Evolutionary conservation across 441 rosid species (phyloP), one percentile per base, ranked within the genome.

Genomic region (Theobroma grandiflorum): DNA sequence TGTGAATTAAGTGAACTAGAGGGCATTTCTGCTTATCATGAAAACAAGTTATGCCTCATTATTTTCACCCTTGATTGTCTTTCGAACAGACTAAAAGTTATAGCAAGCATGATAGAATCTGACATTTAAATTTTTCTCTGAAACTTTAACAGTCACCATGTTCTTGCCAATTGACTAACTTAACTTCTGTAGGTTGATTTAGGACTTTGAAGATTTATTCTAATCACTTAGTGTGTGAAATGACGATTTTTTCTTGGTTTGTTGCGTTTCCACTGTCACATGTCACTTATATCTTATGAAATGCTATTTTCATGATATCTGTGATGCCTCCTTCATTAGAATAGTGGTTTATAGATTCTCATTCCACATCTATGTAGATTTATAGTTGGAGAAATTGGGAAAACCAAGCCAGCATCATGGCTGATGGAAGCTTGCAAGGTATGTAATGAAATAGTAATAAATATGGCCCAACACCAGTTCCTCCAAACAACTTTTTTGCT

Each of bases 371-470:
- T n/a, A 7, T 55, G 78, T 86, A 95, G 99, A 95, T 95, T 69
- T 96, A 95, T 88, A 96, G 99, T 81, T 95, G 99, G 99, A 93
- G 98, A 83, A 95, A 93, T 81, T 96, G 98, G 98, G 98, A 95
- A 87, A 86, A 87, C 82, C 94, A 89, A 81, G 90, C 90, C 31
- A 91, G 77, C 79, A 38, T 84, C 76, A 74, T 83, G 49, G 80
- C 88, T 77, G 98, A 94, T 80, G 91, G 84, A 62, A 88, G 80
- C 67, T 77, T 90, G 84, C 92, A 88, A 87, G 98, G 98, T 92
- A 85, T 47, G 67, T 68, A 18, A 72, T 35, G 49, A 50, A 64
- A 63, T 47, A 38, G 22, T 76, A 65, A 76, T 6, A 40, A 50
- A 40, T 1, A 37, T 20, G 9, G 6, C 53, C 79, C 26, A 45